phyloP scores from a whole-genome alignment of 495 filamentous ascomycete species.

The Symbiotaphrina buchneri region DNA sequence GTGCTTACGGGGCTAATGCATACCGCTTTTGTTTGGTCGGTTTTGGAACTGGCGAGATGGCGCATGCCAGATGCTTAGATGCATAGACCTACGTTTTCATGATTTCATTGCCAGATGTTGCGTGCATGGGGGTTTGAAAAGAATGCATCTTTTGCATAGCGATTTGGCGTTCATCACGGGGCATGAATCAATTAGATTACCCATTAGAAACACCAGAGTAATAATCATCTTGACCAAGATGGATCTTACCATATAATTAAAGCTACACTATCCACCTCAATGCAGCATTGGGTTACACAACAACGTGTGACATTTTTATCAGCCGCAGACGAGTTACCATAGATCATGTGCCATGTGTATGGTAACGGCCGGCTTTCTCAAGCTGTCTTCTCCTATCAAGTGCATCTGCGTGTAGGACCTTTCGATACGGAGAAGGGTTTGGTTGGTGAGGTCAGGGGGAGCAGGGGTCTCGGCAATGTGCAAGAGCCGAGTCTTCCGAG shows the following conservation, averaged over 20 bases:
- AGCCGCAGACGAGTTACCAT: too few species aligned
- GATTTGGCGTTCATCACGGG: background rate
- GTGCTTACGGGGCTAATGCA: background rate
- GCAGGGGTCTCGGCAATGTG: too few species aligned
- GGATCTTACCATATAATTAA: background rate
- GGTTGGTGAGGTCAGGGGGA: too few species aligned
- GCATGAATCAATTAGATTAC: background rate
- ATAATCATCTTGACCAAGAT: background rate
- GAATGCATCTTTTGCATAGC: background rate
- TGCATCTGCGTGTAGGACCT: too few species aligned
- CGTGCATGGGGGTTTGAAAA: too few species aligned
- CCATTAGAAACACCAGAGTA: background rate
- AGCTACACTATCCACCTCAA: background rate
- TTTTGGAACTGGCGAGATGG: background rate
- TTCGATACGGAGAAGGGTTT: too few species aligned
- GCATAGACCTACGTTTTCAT: background rate
- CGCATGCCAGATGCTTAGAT: background rate
- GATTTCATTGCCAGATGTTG: too few species aligned
- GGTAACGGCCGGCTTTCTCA: too few species aligned
- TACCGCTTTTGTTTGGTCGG: background rate
- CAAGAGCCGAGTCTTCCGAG: too few species aligned
- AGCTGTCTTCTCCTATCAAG: too few species aligned
- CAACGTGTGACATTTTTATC: too few species aligned
- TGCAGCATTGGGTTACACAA: background rate
- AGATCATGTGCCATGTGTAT: background rate